Evolutionary conservation across 2,329 filamentous ascomycete species (phyloP).

Genomic region (Penicillium sp.): DNA sequence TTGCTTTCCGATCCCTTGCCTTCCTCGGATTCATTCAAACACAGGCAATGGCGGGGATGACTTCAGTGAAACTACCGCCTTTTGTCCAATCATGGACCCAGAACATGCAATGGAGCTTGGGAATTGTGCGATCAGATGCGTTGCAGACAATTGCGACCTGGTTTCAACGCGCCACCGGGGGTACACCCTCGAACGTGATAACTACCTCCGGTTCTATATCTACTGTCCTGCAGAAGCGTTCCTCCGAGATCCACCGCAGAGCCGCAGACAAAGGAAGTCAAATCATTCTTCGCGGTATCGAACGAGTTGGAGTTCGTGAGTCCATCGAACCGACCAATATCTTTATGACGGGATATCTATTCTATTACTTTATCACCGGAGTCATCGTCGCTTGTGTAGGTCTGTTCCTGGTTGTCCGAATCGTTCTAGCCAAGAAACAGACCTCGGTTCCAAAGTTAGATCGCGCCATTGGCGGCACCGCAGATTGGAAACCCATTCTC

Average conservation of each 20-base stretch:
- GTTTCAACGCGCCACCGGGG: constrained; percentile 92
- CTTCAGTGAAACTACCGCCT: constrained; percentile 74
- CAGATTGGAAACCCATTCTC: constrained; percentile 86
- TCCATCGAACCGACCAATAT: constrained; percentile 85
- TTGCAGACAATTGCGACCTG: constrained; percentile 86
- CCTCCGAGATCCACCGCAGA: constrained; percentile 31
- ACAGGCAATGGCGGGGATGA: constrained; percentile 85
- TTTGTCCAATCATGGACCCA: constrained; percentile 92
- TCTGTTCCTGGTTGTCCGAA: constrained; percentile 69
- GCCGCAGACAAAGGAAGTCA: constrained; percentile 35
- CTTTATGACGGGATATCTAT: constrained; percentile 85
- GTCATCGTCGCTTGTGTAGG: constrained; percentile 62
- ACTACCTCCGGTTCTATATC: constrained; percentile 70
- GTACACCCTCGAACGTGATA: constrained; percentile 73
- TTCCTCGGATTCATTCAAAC: constrained; percentile 93
- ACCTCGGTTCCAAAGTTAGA: constrained; percentile 71
- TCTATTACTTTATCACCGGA: constrained; percentile 84
- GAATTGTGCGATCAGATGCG: constrained; percentile 79
- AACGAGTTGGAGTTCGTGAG: constrained; percentile 82
- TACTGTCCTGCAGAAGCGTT: constrained; percentile 70
- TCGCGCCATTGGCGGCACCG: constrained; percentile 67
- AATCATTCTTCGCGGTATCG: constrained; percentile 71
- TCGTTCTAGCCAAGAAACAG: constrained; percentile 72
- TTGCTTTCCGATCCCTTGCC: constrained; percentile 86
- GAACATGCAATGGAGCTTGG: constrained; percentile 97